phyloP scores from a whole-genome alignment of 306 rosid species.

The Phaseolus lunatus region DNA sequence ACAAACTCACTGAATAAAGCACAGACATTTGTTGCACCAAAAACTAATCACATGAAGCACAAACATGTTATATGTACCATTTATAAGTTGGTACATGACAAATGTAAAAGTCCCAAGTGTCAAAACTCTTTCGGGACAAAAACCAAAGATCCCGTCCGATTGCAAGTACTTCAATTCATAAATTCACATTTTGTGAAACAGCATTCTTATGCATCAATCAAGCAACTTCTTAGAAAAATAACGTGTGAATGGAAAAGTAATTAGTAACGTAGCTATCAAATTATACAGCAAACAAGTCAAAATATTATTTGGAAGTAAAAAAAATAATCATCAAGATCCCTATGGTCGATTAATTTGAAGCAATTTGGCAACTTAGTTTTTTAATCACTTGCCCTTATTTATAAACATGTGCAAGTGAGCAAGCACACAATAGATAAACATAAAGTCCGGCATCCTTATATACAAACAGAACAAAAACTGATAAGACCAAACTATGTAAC shows the following conservation, averaged over 20 bases:
- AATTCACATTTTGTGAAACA: not conserved
- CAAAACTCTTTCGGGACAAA: not conserved
- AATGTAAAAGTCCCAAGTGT: not conserved
- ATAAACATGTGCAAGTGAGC: slow-evolving; percentile 23
- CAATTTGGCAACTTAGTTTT: slow-evolving; percentile 4
- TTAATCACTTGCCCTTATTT: not conserved
- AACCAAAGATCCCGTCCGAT: not conserved
- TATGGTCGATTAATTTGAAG: slow-evolving; percentile 9
- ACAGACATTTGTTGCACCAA: slow-evolving; percentile 15
- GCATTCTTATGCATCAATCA: not conserved
- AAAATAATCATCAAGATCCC: not conserved
- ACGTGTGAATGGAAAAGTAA: not conserved
- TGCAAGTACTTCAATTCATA: not conserved
- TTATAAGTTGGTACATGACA: not conserved
- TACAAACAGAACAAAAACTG: slow-evolving; percentile 19
- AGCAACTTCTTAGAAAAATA: not conserved
- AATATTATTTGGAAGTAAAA: not conserved
- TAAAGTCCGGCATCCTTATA: not conserved
- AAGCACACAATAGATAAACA: slow-evolving; percentile 23
- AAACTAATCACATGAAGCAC: slow-evolving; percentile 10
- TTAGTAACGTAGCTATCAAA: not conserved
- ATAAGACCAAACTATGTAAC: slow-evolving; percentile 30
- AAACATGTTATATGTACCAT: not conserved
- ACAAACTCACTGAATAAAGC: not conserved
- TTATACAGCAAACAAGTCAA: not conserved